Evolutionary conservation across 2,329 filamentous ascomycete genomes (phyloP).

Genomic region (Paraconiothyrium brasiliense): DNA sequence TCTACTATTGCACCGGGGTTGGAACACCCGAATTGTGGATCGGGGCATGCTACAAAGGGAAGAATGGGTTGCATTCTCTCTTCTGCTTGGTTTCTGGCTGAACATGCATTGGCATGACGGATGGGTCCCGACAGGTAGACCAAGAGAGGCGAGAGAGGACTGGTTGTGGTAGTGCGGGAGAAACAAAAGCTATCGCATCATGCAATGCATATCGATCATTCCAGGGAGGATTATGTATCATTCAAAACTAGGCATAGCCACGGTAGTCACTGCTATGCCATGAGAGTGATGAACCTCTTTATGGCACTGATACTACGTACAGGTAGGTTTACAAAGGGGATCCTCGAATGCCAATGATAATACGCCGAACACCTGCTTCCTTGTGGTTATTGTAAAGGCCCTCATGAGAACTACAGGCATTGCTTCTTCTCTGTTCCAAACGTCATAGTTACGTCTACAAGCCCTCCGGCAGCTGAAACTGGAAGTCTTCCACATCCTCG

Average conservation of each 20-base stretch:
- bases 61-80: neutral
- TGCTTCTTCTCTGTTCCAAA: neutral
- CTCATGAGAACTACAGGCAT: neutral
- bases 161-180: neutral
- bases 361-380: conserved; percentile 12
- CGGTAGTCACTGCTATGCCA: neutral
- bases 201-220: conserved; percentile 4
- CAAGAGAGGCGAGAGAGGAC: neutral
- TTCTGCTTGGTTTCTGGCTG: neutral
- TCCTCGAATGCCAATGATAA: conserved; percentile 19
- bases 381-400: conserved; percentile 8
- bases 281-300: neutral
- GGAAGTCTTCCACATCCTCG: conserved; percentile 42
- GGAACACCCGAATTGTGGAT: neutral
- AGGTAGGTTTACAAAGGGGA: conserved; percentile 18
- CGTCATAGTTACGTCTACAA: conserved; percentile 26
- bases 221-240: neutral
- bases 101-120: neutral
- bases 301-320: neutral
- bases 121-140: neutral
- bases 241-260: neutral
- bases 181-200: neutral
- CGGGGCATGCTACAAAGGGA: neutral
- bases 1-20: neutral
- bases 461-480: conserved; percentile 43